Evolutionary conservation across 441 rosid genomes (phyloP), one percentile per base, ranked within the genome.

Genomic region (Populus hybrid): DNA sequence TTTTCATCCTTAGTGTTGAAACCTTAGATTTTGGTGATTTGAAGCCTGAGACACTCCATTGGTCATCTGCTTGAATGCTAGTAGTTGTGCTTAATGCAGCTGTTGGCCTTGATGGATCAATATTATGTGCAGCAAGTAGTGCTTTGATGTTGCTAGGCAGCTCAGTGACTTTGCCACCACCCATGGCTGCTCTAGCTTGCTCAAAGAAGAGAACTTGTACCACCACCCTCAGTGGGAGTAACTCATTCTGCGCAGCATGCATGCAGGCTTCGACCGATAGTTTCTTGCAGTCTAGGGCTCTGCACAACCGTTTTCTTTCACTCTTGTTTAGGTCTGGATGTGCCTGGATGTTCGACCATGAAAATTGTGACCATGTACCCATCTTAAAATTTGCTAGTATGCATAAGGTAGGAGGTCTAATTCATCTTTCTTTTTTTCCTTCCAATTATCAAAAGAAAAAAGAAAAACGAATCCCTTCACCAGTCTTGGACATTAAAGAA

Each of bases 121-220:
- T 89, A 67, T 86, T 85, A 63, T 93, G 94, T 2, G 97, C 73
- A 0, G 93, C 91, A 21, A 95, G 79, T 18, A 94, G 92, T 65
- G 97, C 99, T 87, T 91, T 94, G 77, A 95, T 85, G 89, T 95
- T 89, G 82, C 91, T 83, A 4, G 99, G 97, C 3, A 95, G 91
- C 64, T 94, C 93, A 0, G 92, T 82, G 74, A 91, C 90, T 84
- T 94, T 91, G 65, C 87, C 89, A 28, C 95, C 92, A 2, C 85
- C 88, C 76, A 79, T 84, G 42, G 95, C 89, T 2, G 98, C 93
- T 82, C 98, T 87, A 16, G 97, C 97, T 79, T 92, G 98, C 77
- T 97, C 99, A 36, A 89, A 97, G 87, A 92, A 97, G 83, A 94
- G 90, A 75, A 91, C 94, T 82, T 93, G 99, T 64, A 97, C 99